phyloP scores from a whole-genome alignment of 192 early-diverging fungal genomes.

The Coemansia reversa region DNA sequence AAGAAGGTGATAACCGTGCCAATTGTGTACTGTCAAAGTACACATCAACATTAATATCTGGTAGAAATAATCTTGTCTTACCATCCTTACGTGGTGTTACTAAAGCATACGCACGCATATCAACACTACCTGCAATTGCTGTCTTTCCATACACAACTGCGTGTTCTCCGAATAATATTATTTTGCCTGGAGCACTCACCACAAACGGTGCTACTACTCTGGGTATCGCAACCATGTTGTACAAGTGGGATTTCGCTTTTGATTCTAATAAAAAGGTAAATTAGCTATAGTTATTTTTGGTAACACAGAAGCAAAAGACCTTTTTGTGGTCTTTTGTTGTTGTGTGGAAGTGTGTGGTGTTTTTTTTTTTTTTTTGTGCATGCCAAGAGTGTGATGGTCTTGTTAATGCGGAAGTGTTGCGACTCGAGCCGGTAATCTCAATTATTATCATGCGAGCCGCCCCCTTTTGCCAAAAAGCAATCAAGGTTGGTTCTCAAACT shows the following conservation, averaged over 20 bases:
- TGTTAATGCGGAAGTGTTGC: too few relatives aligned
- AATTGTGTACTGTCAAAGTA: constrained; percentile 13
- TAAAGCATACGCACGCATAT: constrained; percentile 71
- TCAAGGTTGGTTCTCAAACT: too few relatives aligned
- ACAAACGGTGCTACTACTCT: constrained; percentile 40
- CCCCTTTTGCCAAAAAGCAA: too few relatives aligned
- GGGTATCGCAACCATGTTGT: constrained; percentile 22
- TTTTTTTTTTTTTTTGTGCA: too few relatives aligned
- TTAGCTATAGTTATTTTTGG: too few relatives aligned
- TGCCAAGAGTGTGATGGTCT: too few relatives aligned
- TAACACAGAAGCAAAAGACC: background rate
- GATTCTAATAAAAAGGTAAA: background rate
- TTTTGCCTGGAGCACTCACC: constrained; percentile 92
- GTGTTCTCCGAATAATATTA: constrained; percentile 98
- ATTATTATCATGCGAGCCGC: too few relatives aligned
- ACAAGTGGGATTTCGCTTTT: background rate
- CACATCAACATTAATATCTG: constrained; percentile 61
- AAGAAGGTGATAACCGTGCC: background rate
- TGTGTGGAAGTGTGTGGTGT: too few relatives aligned
- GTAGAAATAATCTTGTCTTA: constrained; percentile 56
- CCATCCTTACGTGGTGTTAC: constrained; percentile 57
- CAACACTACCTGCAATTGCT: constrained; percentile 79
- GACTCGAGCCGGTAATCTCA: too few relatives aligned
- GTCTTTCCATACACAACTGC: constrained; percentile 92
- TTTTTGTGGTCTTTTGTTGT: background rate